Base-by-base conservation (phyloP, 2,329 filamentous ascomycete genomes). In the Aspergillus terreus region DNA sequence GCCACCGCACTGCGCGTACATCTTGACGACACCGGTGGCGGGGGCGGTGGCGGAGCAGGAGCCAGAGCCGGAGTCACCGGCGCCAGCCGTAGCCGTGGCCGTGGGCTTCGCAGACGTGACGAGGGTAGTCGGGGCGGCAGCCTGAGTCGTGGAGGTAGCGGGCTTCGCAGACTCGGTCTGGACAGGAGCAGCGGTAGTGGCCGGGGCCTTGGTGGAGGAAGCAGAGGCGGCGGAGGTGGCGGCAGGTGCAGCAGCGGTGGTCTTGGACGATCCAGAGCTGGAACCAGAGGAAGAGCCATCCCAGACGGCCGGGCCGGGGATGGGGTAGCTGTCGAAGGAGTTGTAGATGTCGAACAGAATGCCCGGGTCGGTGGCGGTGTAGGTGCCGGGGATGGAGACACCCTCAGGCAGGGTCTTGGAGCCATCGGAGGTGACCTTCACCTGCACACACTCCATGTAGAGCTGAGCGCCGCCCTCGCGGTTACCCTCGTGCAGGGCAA, bases 391-490 rank as follows among this genome's bases (percentile, higher is more conserved):
- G 50, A 61, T 51, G 41, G 55, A 56, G 36, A 61, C 58, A 46
- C 58, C 58, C 2, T 27, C 51, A 17, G 58, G 57, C 10, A 61
- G 55, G 12, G 54, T 41, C 7, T 51, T 55, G 45, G 55, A 47
- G 7, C 58, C 58, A 45, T 52, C 49, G 19, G 57, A 58, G 51
- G 57, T 60, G 47, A 61, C 53, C 52, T 58, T 55, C 47, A 61
- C 36, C 50, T 61, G 58, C 35, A 61, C 57, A 50, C 58, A 61
- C 52, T 61, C 58, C 58, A 61, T 61, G 52, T 61, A 61, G 49
- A 61, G 52, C 53, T 61, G 58, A 36, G 58, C 58, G 32, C 58
- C 58, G 6, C 50, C 52, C 47, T 56, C 10, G 40, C 49, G 48
- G 47, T 51, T 50, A 25, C 50, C 58, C 53, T 58, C 55, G 47